Evolutionary conservation across 192 early-diverging fungal genomes (phyloP).

Genomic region (Blastocladiella britannica): DNA sequence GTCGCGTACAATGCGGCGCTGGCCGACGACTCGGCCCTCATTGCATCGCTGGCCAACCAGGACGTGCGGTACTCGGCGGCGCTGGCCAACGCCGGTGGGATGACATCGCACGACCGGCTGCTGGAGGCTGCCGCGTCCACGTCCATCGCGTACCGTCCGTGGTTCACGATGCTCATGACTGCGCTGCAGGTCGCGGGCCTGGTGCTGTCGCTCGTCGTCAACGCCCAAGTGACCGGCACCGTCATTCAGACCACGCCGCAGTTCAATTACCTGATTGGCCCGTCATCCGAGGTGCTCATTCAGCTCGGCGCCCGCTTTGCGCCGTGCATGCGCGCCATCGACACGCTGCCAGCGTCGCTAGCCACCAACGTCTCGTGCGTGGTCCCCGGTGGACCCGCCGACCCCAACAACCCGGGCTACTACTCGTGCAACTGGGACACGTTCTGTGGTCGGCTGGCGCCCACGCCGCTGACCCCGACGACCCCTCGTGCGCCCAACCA

Average conservation of each 20-base stretch:
- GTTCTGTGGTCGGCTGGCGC: slow-evolving; percentile 28
- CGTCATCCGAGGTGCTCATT: slow-evolving; percentile 35
- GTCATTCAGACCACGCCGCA: slow-evolving; percentile 36
- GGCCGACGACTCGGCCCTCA: not conserved
- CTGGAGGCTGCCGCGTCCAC: not conserved
- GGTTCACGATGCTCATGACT: slow-evolving; percentile 23
- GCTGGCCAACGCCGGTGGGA: not conserved
- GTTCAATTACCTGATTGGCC: slow-evolving; percentile 71
- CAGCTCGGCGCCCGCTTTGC: slow-evolving; percentile 50
- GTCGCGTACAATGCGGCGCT: not conserved
- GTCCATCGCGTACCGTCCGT: slow-evolving; percentile 6
- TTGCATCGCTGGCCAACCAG: not conserved
- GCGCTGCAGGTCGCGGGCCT: slow-evolving; percentile 19
- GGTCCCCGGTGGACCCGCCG: slow-evolving; percentile 2
- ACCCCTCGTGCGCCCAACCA: slow-evolving; percentile 33
- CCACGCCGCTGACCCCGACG: not conserved
- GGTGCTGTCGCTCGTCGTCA: slow-evolving; percentile 28
- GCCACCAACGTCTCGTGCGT: not conserved
- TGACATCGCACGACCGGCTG: not conserved
- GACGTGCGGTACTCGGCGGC: not conserved
- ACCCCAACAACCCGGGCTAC: not conserved
- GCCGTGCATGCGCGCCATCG: slow-evolving; percentile 47
- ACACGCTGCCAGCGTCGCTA: slow-evolving; percentile 1
- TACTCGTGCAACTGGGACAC: slow-evolving; percentile 28
- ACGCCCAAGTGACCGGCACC: slow-evolving; percentile 30